Evolutionary conservation across 2,329 filamentous ascomycete genomes (phyloP), one percentile per base, ranked within the genome.

Genomic region (Pyrenochaeta sp.): DNA sequence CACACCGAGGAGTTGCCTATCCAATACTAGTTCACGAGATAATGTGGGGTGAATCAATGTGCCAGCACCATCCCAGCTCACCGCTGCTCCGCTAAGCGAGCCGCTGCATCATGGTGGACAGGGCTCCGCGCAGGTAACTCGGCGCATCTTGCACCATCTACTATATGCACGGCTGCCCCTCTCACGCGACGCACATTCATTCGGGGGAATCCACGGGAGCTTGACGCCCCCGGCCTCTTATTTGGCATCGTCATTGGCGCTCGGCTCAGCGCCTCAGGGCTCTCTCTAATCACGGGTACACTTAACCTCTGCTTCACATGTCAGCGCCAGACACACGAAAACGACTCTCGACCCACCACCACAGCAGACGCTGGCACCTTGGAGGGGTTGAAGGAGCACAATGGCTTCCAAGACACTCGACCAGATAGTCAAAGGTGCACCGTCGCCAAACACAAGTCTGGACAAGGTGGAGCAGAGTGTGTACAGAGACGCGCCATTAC

Each of bases 371-470:
- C 11, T 11, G 21, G 36, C 10, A 39, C 4, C 36, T 14, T n/a
- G 36, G 36, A n/a, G 33, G 7, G 33, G n/a, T 36, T 11, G 18
- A 15, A 39, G 18, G 29, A 23, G 14, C 44, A 14, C 48, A 36
- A 65, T 66, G 63, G 56, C 64, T 33, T 39, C 62, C 27, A 56
- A 61, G 17, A 51, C 85, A 57, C 83, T 96, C 71, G 93, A 97
- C 79, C 92, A 92, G 69, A 85, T 97, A 69, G 91, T 98, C 79
- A 98, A 97, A 79, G 94, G 93, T 69, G 89, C 91, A 44, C 90
- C 92, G 53, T 81, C 87, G 53, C 84, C 89, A 50, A 83, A 85
- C 64, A 82, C 85, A 14, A 75, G 32, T 11, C 42, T 56, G 17
- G 41, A 39, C 32, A 53, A 45, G 45, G 45, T 56, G 5, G 56